Percentiles rank a stretch among this genome's conserved stretches.
Conservation (phyloP, 495 filamentous ascomycete genomes). For the Venustampulla echinocandica region DNA sequence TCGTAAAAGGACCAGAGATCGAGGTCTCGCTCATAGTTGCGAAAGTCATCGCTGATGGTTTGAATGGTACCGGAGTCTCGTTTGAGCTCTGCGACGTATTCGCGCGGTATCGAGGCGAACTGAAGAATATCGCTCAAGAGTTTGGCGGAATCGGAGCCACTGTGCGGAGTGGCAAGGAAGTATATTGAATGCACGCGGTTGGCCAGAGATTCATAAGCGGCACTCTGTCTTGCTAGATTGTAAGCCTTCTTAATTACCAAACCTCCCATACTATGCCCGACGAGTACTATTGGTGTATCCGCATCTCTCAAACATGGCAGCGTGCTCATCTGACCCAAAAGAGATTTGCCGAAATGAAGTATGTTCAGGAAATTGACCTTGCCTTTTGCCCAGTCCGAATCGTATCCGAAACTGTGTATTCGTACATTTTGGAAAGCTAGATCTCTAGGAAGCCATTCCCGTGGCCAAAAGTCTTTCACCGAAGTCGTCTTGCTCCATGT, state of each 20-base stretch:
- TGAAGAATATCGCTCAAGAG: slow-evolving; percentile 33
- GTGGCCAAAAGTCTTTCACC: slow-evolving; percentile 15
- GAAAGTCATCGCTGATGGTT: slow-evolving; percentile 40
- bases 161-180: slow-evolving; percentile 45
- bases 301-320: slow-evolving; percentile 3
- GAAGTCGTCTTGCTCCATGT: slow-evolving; percentile 14
- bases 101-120: slow-evolving; percentile 24
- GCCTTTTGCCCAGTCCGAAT: slow-evolving; percentile 12
- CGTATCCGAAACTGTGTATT: slow-evolving; percentile 13
- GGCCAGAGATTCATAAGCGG: slow-evolving; percentile 34
- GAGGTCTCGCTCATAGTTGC: slow-evolving; percentile 31
- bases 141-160: slow-evolving; percentile 37
- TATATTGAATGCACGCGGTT: slow-evolving; percentile 35
- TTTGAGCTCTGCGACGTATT: slow-evolving; percentile 35
- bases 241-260: slow-evolving; percentile 38
- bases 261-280: slow-evolving; percentile 47
- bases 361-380: slow-evolving; percentile 27
- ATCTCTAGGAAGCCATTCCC: slow-evolving; percentile 16
- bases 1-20: slow-evolving; percentile 42
- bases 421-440: slow-evolving; percentile 4
- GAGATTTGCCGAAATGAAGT: slow-evolving; percentile 31
- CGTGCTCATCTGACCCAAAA: slow-evolving; percentile 24
- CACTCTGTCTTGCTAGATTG: slow-evolving; percentile 25
- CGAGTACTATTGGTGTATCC: slow-evolving; percentile 32
- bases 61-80: slow-evolving; percentile 29